phyloP scores from a whole-genome alignment of 106 monocot genomes.

The Acorus calamus region DNA sequence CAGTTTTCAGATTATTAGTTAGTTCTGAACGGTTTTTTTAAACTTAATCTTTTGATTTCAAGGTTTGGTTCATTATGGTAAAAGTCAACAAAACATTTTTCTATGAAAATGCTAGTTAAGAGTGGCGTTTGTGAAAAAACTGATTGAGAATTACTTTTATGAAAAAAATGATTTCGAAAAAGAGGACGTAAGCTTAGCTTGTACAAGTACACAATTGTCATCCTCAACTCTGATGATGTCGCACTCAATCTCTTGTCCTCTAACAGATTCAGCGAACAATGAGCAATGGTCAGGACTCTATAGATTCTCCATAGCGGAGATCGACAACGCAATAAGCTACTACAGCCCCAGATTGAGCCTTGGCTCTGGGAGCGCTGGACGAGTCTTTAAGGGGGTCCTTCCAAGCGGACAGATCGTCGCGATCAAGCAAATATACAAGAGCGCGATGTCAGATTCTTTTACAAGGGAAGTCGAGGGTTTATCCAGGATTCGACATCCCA shows the following conservation, averaged over 20 bases:
- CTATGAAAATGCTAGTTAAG: too few species aligned
- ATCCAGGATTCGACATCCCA: constrained; percentile 29
- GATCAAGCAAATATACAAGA: constrained; percentile 34
- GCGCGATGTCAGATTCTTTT: constrained; percentile 26
- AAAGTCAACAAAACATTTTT: too few species aligned
- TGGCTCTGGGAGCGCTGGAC: constrained; percentile 43
- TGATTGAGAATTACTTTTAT: too few species aligned
- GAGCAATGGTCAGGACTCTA: constrained; percentile 39
- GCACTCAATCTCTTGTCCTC: not conserved
- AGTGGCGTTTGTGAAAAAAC: too few species aligned
- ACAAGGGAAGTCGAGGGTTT: constrained; percentile 29
- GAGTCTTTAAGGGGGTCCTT: constrained; percentile 35
- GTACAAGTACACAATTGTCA: not conserved
- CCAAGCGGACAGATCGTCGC: constrained; percentile 45
- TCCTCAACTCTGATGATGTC: not conserved
- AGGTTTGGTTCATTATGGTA: too few species aligned
- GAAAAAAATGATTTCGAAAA: too few species aligned
- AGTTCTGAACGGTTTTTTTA: too few species aligned
- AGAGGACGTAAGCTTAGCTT: too few species aligned
- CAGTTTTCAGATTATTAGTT: too few species aligned
- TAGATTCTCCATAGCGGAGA: constrained; percentile 33
- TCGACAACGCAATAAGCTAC: constrained; percentile 36
- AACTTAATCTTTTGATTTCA: too few species aligned
- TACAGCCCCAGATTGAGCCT: constrained; percentile 20
- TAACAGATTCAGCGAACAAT: constrained; percentile 9